Conservation (phyloP, 140 eudicot species). For the Flaveria floridana region DNA sequence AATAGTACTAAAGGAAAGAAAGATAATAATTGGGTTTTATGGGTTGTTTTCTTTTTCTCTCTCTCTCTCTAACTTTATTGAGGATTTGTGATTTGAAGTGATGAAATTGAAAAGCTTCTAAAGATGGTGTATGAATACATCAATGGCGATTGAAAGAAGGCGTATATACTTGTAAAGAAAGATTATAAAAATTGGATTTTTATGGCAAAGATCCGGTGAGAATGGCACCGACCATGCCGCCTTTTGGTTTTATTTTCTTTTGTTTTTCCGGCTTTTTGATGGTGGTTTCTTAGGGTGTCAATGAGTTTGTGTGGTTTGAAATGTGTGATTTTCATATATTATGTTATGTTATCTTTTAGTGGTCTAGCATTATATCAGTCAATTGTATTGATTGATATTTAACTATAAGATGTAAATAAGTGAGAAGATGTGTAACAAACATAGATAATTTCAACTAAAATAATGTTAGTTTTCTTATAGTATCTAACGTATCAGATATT, state of each 20-base stretch:
- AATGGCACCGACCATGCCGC: slow-evolving; percentile 45
- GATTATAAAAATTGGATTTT: slow-evolving; percentile 28
- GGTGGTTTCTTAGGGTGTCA: slow-evolving; percentile 17
- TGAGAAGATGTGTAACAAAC: neutral
- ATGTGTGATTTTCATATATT: neutral
- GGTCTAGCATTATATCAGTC: neutral
- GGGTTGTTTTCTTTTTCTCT: slow-evolving; percentile 28
- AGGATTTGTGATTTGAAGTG: slow-evolving; percentile 7
- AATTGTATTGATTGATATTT: neutral
- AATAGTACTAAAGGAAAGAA: slow-evolving; percentile 27
- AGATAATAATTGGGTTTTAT: slow-evolving; percentile 39
- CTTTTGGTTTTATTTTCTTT: slow-evolving; percentile 27
- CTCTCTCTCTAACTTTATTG: slow-evolving; percentile 24
- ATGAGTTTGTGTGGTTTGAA: slow-evolving; percentile 26
- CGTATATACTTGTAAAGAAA: slow-evolving; percentile 10
- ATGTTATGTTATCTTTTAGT: neutral
- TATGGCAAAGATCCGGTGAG: slow-evolving; percentile 41
- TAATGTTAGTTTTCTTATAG: too few species aligned
- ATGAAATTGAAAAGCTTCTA: slow-evolving; percentile 11
- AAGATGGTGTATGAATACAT: slow-evolving; percentile 14
- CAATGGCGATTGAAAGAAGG: slow-evolving; percentile 15
- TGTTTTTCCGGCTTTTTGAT: slow-evolving; percentile 10
- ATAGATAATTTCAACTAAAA: too few species aligned
- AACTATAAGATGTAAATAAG: neutral
- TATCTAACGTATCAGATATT: too few species aligned